A percentile compares a stretch with the other conserved stretches of the same genome.
Evolutionary conservation across 2,329 filamentous ascomycete genomes (phyloP).

Genomic region (Akanthomyces uredinophilus): DNA sequence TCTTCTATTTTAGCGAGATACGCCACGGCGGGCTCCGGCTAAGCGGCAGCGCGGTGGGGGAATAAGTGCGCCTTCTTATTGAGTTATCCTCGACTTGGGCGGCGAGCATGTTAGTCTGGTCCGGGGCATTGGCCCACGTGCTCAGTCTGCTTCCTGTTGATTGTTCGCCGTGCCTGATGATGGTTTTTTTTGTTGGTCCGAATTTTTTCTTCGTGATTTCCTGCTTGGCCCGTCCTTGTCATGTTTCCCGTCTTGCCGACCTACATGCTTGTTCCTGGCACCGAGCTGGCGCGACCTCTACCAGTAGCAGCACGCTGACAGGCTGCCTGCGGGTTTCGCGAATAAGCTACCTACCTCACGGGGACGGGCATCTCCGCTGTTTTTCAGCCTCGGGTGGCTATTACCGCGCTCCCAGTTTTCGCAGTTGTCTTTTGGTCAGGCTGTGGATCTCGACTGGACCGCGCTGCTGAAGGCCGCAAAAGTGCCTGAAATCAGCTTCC

Average conservation of each 20-base stretch:
- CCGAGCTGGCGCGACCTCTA: background rate
- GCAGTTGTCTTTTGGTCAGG: background rate
- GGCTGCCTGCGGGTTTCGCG: background rate
- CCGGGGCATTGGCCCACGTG: slow-evolving; percentile 9
- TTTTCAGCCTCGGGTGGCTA: background rate
- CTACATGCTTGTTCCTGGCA: background rate
- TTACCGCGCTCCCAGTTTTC: slow-evolving; percentile 5
- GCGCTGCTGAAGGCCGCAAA: background rate
- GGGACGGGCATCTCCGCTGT: background rate
- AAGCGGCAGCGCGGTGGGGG: slow-evolving; percentile 11
- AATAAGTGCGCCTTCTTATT: slow-evolving; percentile 7
- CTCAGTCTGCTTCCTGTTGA: background rate
- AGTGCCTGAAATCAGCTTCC: background rate
- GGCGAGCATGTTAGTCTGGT: background rate
- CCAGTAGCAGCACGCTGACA: background rate
- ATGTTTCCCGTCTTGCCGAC: background rate
- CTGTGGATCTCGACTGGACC: background rate
- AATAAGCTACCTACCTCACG: too few species aligned
- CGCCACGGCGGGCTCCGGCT: background rate
- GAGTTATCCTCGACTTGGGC: background rate
- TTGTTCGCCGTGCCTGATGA: background rate
- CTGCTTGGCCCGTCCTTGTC: background rate
- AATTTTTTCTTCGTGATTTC: background rate
- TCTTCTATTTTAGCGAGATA: background rate
- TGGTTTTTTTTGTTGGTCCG: background rate